Base-by-base conservation (phyloP, 371 early-diverging fungal species). In the Syncephalastrum monosporum region DNA sequence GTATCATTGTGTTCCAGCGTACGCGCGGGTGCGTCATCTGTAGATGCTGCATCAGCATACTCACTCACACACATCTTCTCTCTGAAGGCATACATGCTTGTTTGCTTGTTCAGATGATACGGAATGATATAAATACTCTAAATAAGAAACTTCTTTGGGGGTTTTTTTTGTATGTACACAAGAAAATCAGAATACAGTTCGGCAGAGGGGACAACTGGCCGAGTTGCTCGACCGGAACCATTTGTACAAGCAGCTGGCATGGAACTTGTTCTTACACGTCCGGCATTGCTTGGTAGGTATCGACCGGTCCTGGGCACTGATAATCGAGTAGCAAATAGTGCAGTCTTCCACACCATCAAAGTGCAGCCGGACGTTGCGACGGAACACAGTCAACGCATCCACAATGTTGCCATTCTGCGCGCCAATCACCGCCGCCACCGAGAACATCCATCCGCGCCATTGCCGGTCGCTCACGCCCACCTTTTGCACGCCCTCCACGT, bases 251-350 rank as follows among this genome's bases (percentile, higher is more conserved):
- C 99, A 98, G 45, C 92, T 84, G 4, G 92, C 83, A 61, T 98
- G 99, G 85, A 94, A 98, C 61, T 86, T 82, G 75, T 97, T 89
- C 73, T 96, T 96, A 76, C 98, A 98, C 0, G 96, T 97, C 53
- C 83, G 82, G 79, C 98, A 98, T 46, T 87, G 84, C 72, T 93
- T 93, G 55, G 73, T 88, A 24, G 98, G 98, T 65, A 97, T 75
- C n/a, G 91, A 83, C 53, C 90, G 82, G 74, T 95, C 96, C 60
- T 89, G 79, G 4, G 88, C 82, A 50, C 95, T 90, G 47, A 98
- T 89, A 46, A 96, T 88, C 13, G 94, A 94, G 68, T 97, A 98
- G 71, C 98, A 98, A 60, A 97, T 96, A 1, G 94, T 87, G 69
- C 97, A 97, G 64, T 96, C 96, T 61, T 92, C 96, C 16, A 94